Conservation (phyloP, 345 rosid genomes). For the Aethionema arabicum region DNA sequence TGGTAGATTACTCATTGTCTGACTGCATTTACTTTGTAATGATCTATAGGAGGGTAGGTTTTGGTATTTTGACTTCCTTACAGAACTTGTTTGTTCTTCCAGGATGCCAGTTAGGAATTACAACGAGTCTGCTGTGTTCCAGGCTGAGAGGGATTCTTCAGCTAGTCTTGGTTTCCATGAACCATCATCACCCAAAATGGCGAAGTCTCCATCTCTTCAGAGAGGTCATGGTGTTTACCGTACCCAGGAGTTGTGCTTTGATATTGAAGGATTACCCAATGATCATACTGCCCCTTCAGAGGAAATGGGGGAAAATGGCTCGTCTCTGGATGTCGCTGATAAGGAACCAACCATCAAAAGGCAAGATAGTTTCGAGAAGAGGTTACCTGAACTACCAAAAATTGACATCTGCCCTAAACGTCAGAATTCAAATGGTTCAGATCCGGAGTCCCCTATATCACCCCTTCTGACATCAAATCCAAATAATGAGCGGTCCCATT, state of each 20-base stretch:
- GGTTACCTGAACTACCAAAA: constrained; percentile 90
- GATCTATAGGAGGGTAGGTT: constrained; percentile 8
- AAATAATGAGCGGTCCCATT: constrained; percentile 95
- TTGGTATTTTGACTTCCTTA: constrained; percentile 23
- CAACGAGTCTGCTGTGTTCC: constrained; percentile 65
- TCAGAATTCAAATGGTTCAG: constrained; percentile 82
- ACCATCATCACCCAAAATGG: constrained; percentile 79
- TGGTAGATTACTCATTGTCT: constrained; percentile 10
- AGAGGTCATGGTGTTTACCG: constrained; percentile 60
- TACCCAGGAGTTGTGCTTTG: constrained; percentile 56
- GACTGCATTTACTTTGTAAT: constrained; percentile 14
- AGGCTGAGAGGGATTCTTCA: constrained; percentile 88
- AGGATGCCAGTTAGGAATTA: constrained; percentile 89
- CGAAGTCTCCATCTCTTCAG: constrained; percentile 95
- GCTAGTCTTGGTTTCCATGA: constrained; percentile 84
- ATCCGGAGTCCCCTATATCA: constrained; percentile 98
- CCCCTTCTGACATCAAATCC: constrained; percentile 98
- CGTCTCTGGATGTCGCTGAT: constrained; percentile 54
- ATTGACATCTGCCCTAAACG: constrained; percentile 71
- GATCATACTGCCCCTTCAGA: constrained; percentile 73
- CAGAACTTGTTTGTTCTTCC: constrained; percentile 34
- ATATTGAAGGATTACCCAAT: constrained; percentile 70
- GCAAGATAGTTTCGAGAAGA: constrained; percentile 98
- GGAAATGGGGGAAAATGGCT: constrained; percentile 72
- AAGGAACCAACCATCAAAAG: constrained; percentile 90